phyloP scores from a whole-genome alignment of 345 rosid genomes.

The Citrus sp. region DNA sequence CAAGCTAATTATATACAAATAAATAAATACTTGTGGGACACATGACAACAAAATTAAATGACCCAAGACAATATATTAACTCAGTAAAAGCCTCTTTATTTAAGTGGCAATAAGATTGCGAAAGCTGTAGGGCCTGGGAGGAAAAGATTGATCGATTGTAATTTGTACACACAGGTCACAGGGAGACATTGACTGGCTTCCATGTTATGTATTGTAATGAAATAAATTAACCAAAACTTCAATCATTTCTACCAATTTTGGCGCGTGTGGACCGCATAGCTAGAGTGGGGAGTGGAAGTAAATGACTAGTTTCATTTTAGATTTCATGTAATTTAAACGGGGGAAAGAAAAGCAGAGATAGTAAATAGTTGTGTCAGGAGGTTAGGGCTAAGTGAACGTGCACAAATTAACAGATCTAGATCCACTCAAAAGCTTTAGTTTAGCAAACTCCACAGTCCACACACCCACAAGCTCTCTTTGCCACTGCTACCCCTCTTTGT shows the following conservation, averaged over 20 bases:
- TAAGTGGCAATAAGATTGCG: neutral
- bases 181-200: constrained; percentile 18
- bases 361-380: constrained; percentile 10
- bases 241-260: neutral
- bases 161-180: neutral
- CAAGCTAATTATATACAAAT: no score
- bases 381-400: constrained; percentile 30
- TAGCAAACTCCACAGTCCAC: no score
- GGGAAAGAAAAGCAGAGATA: neutral
- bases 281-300: neutral
- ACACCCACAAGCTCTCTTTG: neutral
- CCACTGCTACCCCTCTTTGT: neutral
- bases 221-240: no score
- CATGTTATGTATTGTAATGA: no score
- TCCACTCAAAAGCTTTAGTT: constrained; percentile 15
- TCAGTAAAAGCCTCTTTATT: neutral
- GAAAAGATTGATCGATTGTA: neutral
- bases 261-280: neutral
- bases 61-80: constrained; percentile 12
- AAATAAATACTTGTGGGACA: constrained; percentile 23
- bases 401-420: constrained; percentile 35
- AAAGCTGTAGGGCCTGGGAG: neutral
- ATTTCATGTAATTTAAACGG: neutral
- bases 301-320: neutral
- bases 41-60: constrained; percentile 12